Percentiles rank a stretch among this genome's conserved stretches.
Conservation (phyloP, 148 eudicot species). For the Persicaria tinctoria region DNA sequence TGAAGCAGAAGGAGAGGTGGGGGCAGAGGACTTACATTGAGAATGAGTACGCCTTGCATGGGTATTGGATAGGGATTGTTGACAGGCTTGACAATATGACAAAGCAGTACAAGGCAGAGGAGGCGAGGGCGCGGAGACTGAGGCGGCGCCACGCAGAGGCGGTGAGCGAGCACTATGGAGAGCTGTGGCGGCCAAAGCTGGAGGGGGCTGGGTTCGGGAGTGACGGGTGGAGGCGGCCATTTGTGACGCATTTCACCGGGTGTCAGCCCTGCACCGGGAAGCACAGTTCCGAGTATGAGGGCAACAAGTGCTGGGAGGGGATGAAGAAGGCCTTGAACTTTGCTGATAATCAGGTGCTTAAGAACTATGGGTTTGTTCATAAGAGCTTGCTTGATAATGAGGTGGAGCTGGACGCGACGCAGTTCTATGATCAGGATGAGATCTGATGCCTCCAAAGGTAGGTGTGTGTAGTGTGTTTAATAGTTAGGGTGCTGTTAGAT, state of each 20-base stretch:
- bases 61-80: slow-evolving; percentile 62
- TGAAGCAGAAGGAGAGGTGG: slow-evolving; percentile 42
- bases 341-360: slow-evolving; percentile 78
- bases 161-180: not conserved
- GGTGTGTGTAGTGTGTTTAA: too few relatives aligned
- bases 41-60: slow-evolving; percentile 58
- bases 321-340: slow-evolving; percentile 76
- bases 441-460: not conserved
- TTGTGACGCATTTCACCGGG: slow-evolving; percentile 73
- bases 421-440: not conserved
- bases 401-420: not conserved
- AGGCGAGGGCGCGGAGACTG: slow-evolving; percentile 21
- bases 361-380: slow-evolving; percentile 63
- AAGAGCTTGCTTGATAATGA: slow-evolving; percentile 25
- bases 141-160: not conserved
- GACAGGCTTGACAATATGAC: slow-evolving; percentile 53
- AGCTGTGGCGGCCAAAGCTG: not conserved
- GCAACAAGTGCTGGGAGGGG: slow-evolving; percentile 48
- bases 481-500: not conserved
- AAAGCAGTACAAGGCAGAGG: slow-evolving; percentile 46
- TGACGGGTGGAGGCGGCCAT: slow-evolving; percentile 57
- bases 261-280: slow-evolving; percentile 63
- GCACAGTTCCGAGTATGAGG: not conserved
- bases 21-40: slow-evolving; percentile 51
- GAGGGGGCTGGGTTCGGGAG: not conserved